Conservation (phyloP, 768 basidiomycete species). For the Macrocybe gigantea region DNA sequence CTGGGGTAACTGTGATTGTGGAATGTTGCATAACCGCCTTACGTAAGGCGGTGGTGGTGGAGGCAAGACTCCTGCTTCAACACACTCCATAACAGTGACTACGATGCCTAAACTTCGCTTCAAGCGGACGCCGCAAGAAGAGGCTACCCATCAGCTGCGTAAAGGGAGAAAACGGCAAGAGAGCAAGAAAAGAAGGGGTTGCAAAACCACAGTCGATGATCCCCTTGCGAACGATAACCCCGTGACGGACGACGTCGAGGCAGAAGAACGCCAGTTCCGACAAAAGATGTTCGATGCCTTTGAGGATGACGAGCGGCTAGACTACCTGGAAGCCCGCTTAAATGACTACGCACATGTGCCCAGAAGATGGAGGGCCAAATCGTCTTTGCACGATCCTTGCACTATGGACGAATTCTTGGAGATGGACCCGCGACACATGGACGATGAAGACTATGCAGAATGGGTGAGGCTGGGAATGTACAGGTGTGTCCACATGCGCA, state of each 20-base stretch:
- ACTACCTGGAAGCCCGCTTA: constrained; percentile 54
- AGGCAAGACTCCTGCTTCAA: neutral
- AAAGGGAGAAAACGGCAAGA: constrained; percentile 33
- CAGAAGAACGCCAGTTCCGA: constrained; percentile 62
- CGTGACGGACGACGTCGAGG: constrained; percentile 37
- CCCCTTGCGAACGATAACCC: constrained; percentile 37
- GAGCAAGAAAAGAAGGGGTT: constrained; percentile 21
- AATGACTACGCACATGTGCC: constrained; percentile 73
- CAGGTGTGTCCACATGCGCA: constrained; percentile 35
- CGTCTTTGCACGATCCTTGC: constrained; percentile 14
- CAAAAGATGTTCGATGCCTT: constrained; percentile 71
- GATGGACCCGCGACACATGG: constrained; percentile 49
- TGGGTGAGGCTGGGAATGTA: constrained; percentile 88
- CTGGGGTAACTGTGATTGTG: constrained; percentile 9
- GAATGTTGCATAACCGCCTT: constrained; percentile 12
- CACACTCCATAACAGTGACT: too few species aligned
- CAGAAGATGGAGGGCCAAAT: constrained; percentile 48
- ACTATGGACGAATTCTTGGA: constrained; percentile 33
- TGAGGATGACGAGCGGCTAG: constrained; percentile 67
- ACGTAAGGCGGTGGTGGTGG: neutral
- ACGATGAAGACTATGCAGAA: constrained; percentile 84
- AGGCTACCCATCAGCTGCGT: constrained; percentile 34
- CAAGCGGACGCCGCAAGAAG: constrained; percentile 61
- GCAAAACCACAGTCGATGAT: constrained; percentile 9
- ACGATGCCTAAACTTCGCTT: constrained; percentile 49